Evolutionary conservation across 2,329 filamentous ascomycete genomes (phyloP).

Genomic region (Monilinia vaccinii-corymbosi): DNA sequence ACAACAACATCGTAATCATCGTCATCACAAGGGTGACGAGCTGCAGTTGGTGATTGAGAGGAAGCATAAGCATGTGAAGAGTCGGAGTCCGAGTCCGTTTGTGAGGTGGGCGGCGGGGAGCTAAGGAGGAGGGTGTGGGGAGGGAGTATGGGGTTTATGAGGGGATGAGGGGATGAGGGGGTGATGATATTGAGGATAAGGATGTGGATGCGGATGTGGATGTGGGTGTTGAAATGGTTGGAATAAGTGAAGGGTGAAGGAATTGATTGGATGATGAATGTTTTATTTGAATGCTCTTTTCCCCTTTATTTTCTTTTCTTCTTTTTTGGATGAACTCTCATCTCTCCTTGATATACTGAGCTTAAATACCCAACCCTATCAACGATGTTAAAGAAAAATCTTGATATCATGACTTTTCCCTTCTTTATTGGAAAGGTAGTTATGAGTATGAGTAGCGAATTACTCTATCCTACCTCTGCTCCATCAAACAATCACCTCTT

Average conservation of each 20-base stretch:
- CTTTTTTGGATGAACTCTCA: neutral
- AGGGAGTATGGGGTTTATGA: too few relatives aligned
- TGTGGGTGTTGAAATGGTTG: neutral
- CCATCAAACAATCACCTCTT: neutral
- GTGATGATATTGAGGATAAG: too few relatives aligned
- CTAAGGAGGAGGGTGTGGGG: neutral
- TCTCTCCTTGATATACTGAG: neutral
- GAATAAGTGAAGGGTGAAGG: neutral
- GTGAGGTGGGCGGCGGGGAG: constrained; percentile 10
- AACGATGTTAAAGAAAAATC: neutral
- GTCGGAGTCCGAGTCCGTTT: constrained; percentile 3
- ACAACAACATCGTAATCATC: neutral
- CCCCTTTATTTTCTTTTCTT: neutral
- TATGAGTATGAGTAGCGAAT: neutral
- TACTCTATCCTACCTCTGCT: neutral
- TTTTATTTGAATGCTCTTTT: neutral
- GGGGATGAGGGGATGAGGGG: too few relatives aligned
- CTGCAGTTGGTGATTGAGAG: constrained; percentile 10
- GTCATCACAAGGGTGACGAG: constrained; percentile 1
- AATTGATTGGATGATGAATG: neutral
- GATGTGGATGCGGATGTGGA: neutral
- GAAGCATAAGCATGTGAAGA: constrained; percentile 1
- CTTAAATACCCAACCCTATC: neutral
- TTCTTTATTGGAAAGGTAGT: neutral
- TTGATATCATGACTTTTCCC: neutral